Evolutionary conservation across 345 rosid species (phyloP).

Genomic region (Ricinus communis): DNA sequence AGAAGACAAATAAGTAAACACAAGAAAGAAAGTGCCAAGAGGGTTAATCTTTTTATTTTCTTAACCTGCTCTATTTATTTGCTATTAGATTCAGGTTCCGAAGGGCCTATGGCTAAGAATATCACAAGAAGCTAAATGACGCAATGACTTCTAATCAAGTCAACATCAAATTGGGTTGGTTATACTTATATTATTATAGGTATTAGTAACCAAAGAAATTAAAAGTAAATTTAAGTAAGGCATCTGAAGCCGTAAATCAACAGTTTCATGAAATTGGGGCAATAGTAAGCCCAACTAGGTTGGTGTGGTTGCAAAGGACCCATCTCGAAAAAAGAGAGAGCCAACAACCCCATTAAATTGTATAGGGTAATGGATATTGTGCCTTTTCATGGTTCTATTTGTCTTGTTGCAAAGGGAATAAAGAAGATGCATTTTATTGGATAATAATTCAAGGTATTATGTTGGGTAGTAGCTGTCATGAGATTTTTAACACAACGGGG

Average conservation of each 20-base stretch:
- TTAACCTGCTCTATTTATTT: neutral
- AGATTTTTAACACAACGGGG: too few species aligned
- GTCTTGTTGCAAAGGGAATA: conserved; percentile 19
- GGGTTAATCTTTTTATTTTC: neutral
- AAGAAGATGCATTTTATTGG: too few species aligned
- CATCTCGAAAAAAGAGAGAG: too few species aligned
- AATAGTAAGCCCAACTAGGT: too few species aligned
- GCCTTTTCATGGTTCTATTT: conserved; percentile 18
- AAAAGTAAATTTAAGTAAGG: conserved; percentile 14
- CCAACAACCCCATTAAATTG: conserved; percentile 1
- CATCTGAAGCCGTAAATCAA: conserved; percentile 23
- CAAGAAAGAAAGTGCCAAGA: conserved; percentile 17
- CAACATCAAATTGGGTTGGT: conserved; percentile 9
- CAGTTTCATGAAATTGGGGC: conserved; percentile 23
- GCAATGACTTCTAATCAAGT: conserved; percentile 21
- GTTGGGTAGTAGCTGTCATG: too few species aligned
- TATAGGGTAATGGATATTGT: neutral
- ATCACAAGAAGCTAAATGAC: conserved; percentile 19
- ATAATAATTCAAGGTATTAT: too few species aligned
- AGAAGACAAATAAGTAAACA: conserved; percentile 21
- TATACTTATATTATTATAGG: conserved; percentile 5
- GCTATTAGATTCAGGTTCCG: neutral
- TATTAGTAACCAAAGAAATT: conserved; percentile 4
- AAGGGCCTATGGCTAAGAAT: conserved; percentile 10
- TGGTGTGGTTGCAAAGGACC: too few species aligned